A percentile compares a stretch with the other conserved stretches of the same genome.
Conservation (phyloP, 352 stramenopile species). For the Aphanomyces stellatus region DNA sequence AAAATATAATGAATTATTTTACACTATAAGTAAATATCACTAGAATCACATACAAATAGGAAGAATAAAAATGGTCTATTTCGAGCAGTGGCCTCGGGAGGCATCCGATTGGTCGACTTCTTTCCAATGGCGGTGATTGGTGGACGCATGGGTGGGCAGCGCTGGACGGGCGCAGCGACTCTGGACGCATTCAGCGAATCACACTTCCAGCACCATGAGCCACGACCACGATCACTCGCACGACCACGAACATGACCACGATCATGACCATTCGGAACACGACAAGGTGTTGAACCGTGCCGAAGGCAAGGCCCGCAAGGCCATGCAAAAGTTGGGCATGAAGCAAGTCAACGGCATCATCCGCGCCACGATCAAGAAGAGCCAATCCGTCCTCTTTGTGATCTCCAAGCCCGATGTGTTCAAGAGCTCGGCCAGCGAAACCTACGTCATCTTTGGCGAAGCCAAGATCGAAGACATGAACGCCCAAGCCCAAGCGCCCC, state of each 20-base stretch:
- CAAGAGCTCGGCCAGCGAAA: conserved; percentile 93
- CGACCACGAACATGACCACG: conserved; percentile 38
- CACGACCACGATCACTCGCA: conserved; percentile 31
- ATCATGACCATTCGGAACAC: conserved; percentile 59
- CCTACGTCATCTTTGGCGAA: conserved; percentile 98
- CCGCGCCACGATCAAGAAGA: conserved; percentile 97
- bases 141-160: background rate
- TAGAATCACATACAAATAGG: too few relatives aligned
- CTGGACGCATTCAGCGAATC: background rate
- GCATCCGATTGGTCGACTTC: too few relatives aligned
- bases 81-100: too few relatives aligned
- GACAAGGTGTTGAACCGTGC: conserved; percentile 90
- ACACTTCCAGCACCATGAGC: conserved; percentile 23
- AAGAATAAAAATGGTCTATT: too few relatives aligned
- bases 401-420: conserved; percentile 98
- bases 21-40: too few relatives aligned
- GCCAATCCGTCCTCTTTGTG: conserved; percentile 95
- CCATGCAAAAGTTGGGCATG: conserved; percentile 98
- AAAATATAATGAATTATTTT: too few relatives aligned
- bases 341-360: conserved; percentile 94
- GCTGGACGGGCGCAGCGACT: background rate
- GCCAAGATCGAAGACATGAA: conserved; percentile 97
- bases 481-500: conserved; percentile 86
- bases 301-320: conserved; percentile 99
- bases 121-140: too few relatives aligned